Evolutionary conservation across 2,329 filamentous ascomycete genomes (phyloP), one percentile per base, ranked within the genome.

Genomic region (Orbilia oligospora): DNA sequence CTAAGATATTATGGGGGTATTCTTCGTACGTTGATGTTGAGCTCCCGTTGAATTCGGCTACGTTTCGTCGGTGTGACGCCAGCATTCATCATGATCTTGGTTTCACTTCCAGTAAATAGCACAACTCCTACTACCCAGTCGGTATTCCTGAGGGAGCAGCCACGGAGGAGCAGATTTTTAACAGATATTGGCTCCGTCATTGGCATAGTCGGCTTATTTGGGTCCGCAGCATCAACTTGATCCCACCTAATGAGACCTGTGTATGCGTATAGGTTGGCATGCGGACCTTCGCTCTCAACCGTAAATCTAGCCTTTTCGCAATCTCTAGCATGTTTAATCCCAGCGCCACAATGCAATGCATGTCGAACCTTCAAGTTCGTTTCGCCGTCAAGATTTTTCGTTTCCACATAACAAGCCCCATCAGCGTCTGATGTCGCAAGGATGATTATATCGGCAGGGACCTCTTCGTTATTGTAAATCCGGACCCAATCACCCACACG

Each of bases 61-160:
- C 95, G 92, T 87, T 99, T 99, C 84, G 90, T 97, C 12, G 97
- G 96, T 0, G 96, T 99, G 80, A 95, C 91, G 77, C 96, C 96
- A 30, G 96, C 93, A 84, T 99, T 99, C 86, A 97, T 92, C 96
- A 99, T 99, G 84, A 97, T 98, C 86, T 98, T 99, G 38, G 95
- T 97, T 84, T 99, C 95, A 83, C 94, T 91, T 38, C 96, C 96
- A 14, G 96, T 98, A 85, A 97, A 99, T 18, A 97, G 87, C 63
- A 98, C 95, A 2, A 99, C 89, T 67, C 94, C 96, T 5, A 99
- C 88, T 68, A 94, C 88, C 96, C 96, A 99, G 83, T 98, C 94
- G 0, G 96, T 99, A 84, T 98, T 99, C 81, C 94, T 90, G 61
- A 99, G 86, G 81, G 94, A 97, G 85, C 94, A 97, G 70, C 96